A percentile compares a stretch with the other conserved stretches of the same genome.
These are phyloP conservation scores for Leucoagaricus sp. DNA, from an alignment of 1,284 basidiomycete species.

Conservation along the genomic window DNA sequence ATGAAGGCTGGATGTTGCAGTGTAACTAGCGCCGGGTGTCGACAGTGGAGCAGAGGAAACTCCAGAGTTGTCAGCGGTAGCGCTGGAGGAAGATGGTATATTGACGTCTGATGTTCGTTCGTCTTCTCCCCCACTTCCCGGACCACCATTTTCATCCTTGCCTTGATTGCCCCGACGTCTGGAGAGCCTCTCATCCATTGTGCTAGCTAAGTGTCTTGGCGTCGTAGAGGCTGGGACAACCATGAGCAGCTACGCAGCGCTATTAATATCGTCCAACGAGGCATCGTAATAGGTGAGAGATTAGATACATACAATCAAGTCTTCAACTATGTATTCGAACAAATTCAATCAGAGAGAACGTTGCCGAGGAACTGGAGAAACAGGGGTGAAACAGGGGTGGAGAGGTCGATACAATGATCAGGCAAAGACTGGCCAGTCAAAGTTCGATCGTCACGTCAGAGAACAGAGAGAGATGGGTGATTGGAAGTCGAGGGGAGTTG, in stretches of 20 bases:
- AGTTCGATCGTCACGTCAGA: background rate
- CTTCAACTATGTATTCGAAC: background rate
- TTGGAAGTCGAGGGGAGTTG: background rate
- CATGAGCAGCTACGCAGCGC: background rate
- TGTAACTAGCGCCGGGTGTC: too few species aligned
- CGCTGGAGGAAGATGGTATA: too few species aligned
- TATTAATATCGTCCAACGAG: background rate
- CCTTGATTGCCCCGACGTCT: too few species aligned
- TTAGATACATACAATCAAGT: background rate
- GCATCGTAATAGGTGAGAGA: background rate
- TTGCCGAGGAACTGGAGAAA: background rate
- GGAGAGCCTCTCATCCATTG: too few species aligned
- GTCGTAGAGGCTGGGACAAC: too few species aligned
- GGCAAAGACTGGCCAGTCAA: background rate
- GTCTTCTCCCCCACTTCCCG: too few species aligned
- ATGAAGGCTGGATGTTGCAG: background rate
- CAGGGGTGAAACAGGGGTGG: background rate
- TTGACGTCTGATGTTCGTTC: too few species aligned
- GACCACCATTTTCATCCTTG: too few species aligned
- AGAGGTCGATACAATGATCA: background rate
- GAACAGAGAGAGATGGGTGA: background rate
- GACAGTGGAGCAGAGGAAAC: too few species aligned
- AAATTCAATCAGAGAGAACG: background rate
- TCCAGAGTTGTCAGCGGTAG: too few species aligned
- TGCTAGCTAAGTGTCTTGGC: too few species aligned